These are phyloP conservation scores for Ceratocystis huliohia DNA, from an alignment of 2,329 filamentous ascomycete genomes.

Conservation along the genomic window DNA sequence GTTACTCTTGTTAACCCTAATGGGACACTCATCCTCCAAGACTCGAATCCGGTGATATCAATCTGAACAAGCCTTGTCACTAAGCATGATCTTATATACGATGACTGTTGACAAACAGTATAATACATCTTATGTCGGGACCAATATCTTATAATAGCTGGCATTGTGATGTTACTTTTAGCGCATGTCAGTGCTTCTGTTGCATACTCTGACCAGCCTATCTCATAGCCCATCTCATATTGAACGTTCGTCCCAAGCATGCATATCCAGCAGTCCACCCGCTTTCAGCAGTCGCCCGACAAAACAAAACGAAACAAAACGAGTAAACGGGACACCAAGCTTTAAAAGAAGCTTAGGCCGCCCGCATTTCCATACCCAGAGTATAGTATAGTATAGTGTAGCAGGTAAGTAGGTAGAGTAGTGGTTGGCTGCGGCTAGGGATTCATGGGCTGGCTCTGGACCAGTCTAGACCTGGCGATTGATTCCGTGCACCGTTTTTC, in stretches of 20 bases:
- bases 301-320: constrained; percentile 7
- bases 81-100: too few relatives aligned
- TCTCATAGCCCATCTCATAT: not conserved
- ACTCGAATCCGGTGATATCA: too few relatives aligned
- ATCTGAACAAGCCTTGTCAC: too few relatives aligned
- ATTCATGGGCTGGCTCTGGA: constrained; percentile 13
- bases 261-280: not conserved
- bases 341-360: constrained; percentile 1
- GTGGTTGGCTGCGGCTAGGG: constrained; percentile 1
- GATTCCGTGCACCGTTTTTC: constrained; percentile 8
- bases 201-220: not conserved
- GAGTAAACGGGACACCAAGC: not conserved
- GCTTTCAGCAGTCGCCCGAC: not conserved
- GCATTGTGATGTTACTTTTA: not conserved
- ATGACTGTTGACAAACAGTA: too few relatives aligned
- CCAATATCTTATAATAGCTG: not conserved
- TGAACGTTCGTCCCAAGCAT: not conserved
- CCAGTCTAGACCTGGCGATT: constrained; percentile 19
- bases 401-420: not conserved
- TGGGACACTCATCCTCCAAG: too few relatives aligned
- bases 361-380: not conserved
- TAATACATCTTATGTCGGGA: not conserved
- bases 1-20: too few relatives aligned
- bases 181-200: not conserved
- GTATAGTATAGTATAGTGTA: not conserved